Evolutionary conservation across 176 grass and related monocot species (phyloP), one percentile per base, ranked within the genome.

Genomic region (sorghum (Sorghum bicolor)): DNA sequence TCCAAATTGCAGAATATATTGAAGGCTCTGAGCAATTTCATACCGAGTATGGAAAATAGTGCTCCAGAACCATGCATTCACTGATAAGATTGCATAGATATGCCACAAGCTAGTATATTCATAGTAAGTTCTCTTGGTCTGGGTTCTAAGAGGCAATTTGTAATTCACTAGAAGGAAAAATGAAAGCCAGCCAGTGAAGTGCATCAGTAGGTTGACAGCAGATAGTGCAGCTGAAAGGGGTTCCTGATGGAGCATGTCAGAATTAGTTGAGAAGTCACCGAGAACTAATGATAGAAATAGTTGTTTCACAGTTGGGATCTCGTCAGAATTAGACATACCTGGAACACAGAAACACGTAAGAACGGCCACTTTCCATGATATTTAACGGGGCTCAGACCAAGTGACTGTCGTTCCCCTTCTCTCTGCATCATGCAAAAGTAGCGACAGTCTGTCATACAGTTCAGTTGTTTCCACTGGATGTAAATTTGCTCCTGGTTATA

Each of bases 1-100:
- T 22, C 43, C 11, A 76, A 50, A 40, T 43, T 37, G 25, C 19
- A 41, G 10, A 44, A 65, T 41, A 65, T 25, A 62, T 38, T 29
- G 19, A 76, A 43, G 5, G 34, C 32, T 68, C 39, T 64, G 38
- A 75, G 61, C 26, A 91, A 75, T 16, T 80, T 60, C 68, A 81
- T 86, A 98, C 96, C 93, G 89, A 72, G 91, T 94, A 83, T 98
- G 96, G 73, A 98, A 95, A 77, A 98, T 79, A 75, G 87, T 81
- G 87, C 96, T 98, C 96, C 96, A 98, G 70, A 92, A 93, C 96
- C 96, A 98, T 66, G 93, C 93, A 78, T 95, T 98, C 79, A 98
- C 93, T 32, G 96, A 95, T 80, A 98, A 70, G 40, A 98, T 72
- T 65, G 87, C 96, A 90, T 93, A 98, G 30, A 95, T 98, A 93